Evolutionary conservation across 148 eudicot species (phyloP).

Genomic region (Heliosperma pusillum): DNA sequence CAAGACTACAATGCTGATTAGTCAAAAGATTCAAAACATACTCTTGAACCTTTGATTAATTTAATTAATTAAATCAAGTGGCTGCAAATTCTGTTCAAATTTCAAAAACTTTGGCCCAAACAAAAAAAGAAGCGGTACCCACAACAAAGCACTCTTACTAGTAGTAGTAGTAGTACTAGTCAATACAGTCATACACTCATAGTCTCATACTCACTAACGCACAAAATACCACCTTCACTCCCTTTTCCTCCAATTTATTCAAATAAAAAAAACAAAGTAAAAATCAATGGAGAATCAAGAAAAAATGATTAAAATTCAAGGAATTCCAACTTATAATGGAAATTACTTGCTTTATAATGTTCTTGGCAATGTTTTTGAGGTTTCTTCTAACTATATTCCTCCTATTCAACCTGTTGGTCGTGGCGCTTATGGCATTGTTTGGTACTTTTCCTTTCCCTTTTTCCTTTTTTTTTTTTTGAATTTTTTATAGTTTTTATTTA

Average conservation of each 20-base stretch:
- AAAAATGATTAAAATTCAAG: constrained; percentile 31
- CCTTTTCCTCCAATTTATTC: not conserved
- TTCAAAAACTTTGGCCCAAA: constrained; percentile 8
- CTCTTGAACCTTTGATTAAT: no score
- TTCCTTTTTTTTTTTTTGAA: not conserved
- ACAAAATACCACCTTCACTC: not conserved
- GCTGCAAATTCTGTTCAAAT: not conserved
- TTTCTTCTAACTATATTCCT: constrained; percentile 62
- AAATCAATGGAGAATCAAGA: constrained; percentile 42
- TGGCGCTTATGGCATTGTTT: constrained; percentile 88
- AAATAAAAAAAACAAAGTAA: not conserved
- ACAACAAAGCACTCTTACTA: not conserved
- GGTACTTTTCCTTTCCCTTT: constrained; percentile 36
- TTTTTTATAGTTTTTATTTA: not conserved
- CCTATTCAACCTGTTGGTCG: constrained; percentile 85
- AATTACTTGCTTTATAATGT: constrained; percentile 53
- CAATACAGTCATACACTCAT: not conserved
- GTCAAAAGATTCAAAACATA: no score
- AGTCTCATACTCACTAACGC: not conserved
- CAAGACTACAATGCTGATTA: no score
- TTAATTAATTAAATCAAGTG: no score
- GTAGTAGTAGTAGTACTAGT: no score
- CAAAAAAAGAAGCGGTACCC: not conserved
- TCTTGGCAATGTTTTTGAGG: constrained; percentile 59
- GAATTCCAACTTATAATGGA: constrained; percentile 46